These are phyloP conservation scores for Niveomyces coronatus DNA, from an alignment of 2,329 filamentous ascomycete genomes.

Conservation along the genomic window DNA sequence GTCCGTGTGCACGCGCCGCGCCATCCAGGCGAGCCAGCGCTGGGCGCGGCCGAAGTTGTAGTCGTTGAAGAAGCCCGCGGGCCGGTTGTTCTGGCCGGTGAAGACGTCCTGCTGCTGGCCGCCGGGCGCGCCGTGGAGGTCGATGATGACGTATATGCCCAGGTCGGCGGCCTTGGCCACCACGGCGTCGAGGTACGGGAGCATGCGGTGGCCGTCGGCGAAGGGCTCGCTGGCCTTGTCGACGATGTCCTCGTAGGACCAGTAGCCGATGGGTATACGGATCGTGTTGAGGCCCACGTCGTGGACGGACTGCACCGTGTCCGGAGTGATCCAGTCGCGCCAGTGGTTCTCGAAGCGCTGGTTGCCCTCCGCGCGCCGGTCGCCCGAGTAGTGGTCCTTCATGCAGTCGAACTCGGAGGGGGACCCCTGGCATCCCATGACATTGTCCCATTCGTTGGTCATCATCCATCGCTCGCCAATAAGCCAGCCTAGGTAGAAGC, in stretches of 20 bases:
- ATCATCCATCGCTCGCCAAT: slow-evolving; percentile 44
- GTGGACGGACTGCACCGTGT: slow-evolving; percentile 25
- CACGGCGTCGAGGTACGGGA: slow-evolving; percentile 22
- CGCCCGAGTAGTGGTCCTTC: slow-evolving; percentile 15
- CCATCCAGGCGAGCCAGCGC: slow-evolving; percentile 45
- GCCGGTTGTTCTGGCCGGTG: slow-evolving; percentile 27
- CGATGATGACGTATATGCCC: slow-evolving; percentile 22
- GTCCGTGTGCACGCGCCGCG: slow-evolving; percentile 39
- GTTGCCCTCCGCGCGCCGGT: slow-evolving; percentile 30
- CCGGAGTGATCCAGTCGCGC: slow-evolving; percentile 19
- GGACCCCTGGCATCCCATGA: slow-evolving; percentile 33
- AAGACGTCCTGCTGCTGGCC: slow-evolving; percentile 34
- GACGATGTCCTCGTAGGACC: slow-evolving; percentile 39
- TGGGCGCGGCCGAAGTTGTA: slow-evolving; percentile 46
- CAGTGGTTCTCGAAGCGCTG: slow-evolving; percentile 37
- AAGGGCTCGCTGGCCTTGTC: slow-evolving; percentile 36
- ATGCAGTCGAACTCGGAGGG: slow-evolving; percentile 45
- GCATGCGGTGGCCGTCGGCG: slow-evolving; percentile 22
- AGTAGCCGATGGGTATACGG: slow-evolving; percentile 44
- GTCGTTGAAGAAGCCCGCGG: slow-evolving; percentile 42
- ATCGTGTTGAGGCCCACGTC: slow-evolving; percentile 44
- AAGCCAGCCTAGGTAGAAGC: slow-evolving; percentile 22
- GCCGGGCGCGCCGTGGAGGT: slow-evolving; percentile 35
- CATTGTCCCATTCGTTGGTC: slow-evolving; percentile 28
- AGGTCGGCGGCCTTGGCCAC: slow-evolving; percentile 22